Evolutionary conservation across 495 filamentous ascomycete species (phyloP).

Genomic region (Penicillium coffeae): DNA sequence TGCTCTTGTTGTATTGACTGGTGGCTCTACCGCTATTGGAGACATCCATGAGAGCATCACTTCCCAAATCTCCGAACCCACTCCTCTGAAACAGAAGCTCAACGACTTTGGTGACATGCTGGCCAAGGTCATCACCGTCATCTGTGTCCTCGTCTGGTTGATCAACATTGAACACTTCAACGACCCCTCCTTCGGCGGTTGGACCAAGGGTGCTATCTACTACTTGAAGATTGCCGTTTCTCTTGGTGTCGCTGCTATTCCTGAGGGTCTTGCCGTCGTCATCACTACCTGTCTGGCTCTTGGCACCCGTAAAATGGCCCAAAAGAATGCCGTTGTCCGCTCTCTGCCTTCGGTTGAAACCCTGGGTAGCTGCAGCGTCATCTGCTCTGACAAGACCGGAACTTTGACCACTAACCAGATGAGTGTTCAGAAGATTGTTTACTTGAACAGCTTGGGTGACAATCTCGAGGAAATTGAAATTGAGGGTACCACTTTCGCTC

Average conservation of each 20-base stretch:
- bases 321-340: conserved; percentile 94
- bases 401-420: conserved; percentile 99
- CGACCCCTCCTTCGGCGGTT: conserved; percentile 87
- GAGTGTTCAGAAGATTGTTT: conserved; percentile 93
- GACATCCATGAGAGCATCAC: conserved; percentile 99
- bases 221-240: conserved; percentile 99
- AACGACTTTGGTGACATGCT: conserved; percentile 97
- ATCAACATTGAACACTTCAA: conserved; percentile 98
- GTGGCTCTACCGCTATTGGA: conserved; percentile 88
- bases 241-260: conserved; percentile 95
- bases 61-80: conserved; percentile 95
- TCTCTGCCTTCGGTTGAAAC: conserved; percentile 97
- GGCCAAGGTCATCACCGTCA: conserved; percentile 96
- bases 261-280: conserved; percentile 94
- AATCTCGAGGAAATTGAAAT: conserved; percentile 85
- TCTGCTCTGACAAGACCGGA: conserved; percentile 99
- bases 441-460: conserved; percentile 66
- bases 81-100: conserved; percentile 95
- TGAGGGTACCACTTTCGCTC: conserved; percentile 90
- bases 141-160: conserved; percentile 94
- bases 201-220: conserved; percentile 98
- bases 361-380: conserved; percentile 96
- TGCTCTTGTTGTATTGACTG: conserved; percentile 89
- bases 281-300: conserved; percentile 96
- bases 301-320: conserved; percentile 96